Evolutionary conservation across 2,329 filamentous ascomycete genomes (phyloP).

Genomic region (Trichoderma lentiforme): DNA sequence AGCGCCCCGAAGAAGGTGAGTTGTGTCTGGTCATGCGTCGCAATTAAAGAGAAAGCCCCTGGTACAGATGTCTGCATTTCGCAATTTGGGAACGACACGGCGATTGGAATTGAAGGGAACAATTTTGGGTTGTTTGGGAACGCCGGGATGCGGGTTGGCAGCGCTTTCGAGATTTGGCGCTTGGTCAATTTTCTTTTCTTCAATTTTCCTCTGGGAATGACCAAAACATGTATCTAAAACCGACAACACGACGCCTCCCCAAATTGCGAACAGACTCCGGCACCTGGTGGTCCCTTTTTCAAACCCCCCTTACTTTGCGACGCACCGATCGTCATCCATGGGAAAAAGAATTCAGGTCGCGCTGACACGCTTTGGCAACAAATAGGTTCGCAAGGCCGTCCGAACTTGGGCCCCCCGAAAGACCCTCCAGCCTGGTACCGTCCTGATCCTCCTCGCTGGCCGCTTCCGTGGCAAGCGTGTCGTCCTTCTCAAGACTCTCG

Average conservation of each 20-base stretch:
- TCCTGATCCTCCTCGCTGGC: slow-evolving; percentile 98
- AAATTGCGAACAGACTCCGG: slow-evolving; percentile 13
- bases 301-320: background rate
- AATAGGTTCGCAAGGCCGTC: slow-evolving; percentile 89
- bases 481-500: slow-evolving; percentile 95
- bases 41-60: background rate
- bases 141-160: background rate
- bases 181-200: background rate
- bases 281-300: background rate
- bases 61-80: slow-evolving; percentile 11
- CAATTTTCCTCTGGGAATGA: background rate
- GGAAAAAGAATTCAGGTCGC: background rate
- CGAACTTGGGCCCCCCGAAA: slow-evolving; percentile 83
- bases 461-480: slow-evolving; percentile 99
- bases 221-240: background rate
- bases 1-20: slow-evolving; percentile 90
- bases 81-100: slow-evolving; percentile 7
- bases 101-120: slow-evolving; percentile 2
- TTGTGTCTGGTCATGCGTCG: slow-evolving; percentile 41
- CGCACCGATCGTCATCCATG: background rate
- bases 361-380: slow-evolving; percentile 32
- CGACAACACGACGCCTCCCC: background rate
- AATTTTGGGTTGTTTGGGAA: background rate
- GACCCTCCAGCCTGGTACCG: slow-evolving; percentile 87
- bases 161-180: background rate